Evolutionary conservation across 768 basidiomycete species (phyloP), one percentile per base, ranked within the genome.

Genomic region (Trametes coccinea): DNA sequence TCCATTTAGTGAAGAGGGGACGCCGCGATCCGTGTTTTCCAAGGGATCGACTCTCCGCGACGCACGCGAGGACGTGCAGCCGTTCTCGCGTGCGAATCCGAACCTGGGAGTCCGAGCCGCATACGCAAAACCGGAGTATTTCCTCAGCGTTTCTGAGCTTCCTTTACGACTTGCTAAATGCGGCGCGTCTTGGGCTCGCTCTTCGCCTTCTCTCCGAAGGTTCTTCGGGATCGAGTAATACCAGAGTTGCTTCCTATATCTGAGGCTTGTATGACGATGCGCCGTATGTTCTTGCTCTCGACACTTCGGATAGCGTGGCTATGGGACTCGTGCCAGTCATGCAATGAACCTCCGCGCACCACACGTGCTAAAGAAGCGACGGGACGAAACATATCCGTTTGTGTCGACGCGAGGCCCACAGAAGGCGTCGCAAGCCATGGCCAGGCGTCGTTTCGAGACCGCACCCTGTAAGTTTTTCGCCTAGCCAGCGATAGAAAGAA

Each of bases 381-480:
- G 17, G 57, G 49, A 41, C 49, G 48, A 48, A 59, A 51, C 49
- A 50, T 33, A 37, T 33, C 14, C 41, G 29, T 14, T 27, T 47
- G 16, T 6, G 31, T 31, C 22, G 30, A 29, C 27, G 29, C 37
- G 7, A 34, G 37, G 51, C 39, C 17, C 49, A 34, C 30, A 34
- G 27, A 22, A 45, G 45, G 13, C 48, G 22, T 16, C 22, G 22
- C 22, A 22, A 43, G 50, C 40, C 49, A 37, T 41, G 57, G 49
- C 54, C 49, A 46, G 60, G 43, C 48, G 41, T 22, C 29, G 44
- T 56, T 30, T 11, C 10, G 46, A 27, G 39, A 46, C 54, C 54
- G 55, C 43, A 56, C 61, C 61, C 61, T 62, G 61, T 62, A 62
- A 62, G 54, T 56, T 62, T 56, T 56, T 31, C 51, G 45, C 31